Evolutionary conservation across 192 early-diverging fungal genomes (phyloP), one percentile per base, ranked within the genome.

Genomic region (Paraglomus brasilianum): DNA sequence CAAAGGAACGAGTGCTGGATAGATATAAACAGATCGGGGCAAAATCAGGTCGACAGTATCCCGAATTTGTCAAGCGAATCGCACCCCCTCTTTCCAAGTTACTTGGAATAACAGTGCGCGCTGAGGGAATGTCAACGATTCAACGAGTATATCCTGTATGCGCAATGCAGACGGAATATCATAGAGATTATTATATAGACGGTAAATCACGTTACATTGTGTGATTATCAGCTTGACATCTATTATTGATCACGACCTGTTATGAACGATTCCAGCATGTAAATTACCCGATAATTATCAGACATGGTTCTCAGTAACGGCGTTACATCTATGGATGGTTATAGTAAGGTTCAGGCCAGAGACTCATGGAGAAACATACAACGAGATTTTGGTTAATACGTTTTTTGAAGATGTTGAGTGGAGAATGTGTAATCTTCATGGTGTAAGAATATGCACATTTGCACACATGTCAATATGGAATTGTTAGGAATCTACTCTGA

Each of bases 321-420:
- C 93, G 36, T 78, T 98, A 62, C 94, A 98, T 69, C 85, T 96
- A 5, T 98, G 96, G 96, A 88, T 98, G 86, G 78, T 91, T 59
- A 91, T 89, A 86, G 93, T 92, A 8, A 92, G 94, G 42, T 76
- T 91, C 14, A 83, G 91, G 50, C 84, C 87, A 6, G 85, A 89
- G 60, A 75, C 82, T 6, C 76, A 86, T 45, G 87, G 93, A 52
- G 91, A 90, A 68, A 81, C 92, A 62, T 90, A 91, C 78, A 92
- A 87, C 60, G 93, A 96, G 66, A 92, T 93, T 56, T 55, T 98
- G 49, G 88, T 96, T 14, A 89, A 94, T 73, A 80, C 86, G 63
- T 87, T 98, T 44, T 96, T 95, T 79, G 82, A 88, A 9, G 95
- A 97, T 72, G 85, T 91, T 5, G 96, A 98, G 80, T 82, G 83